Evolutionary conservation across 2,329 filamentous ascomycete species (phyloP).

Genomic region (Calonectria pseudoturangicola): DNA sequence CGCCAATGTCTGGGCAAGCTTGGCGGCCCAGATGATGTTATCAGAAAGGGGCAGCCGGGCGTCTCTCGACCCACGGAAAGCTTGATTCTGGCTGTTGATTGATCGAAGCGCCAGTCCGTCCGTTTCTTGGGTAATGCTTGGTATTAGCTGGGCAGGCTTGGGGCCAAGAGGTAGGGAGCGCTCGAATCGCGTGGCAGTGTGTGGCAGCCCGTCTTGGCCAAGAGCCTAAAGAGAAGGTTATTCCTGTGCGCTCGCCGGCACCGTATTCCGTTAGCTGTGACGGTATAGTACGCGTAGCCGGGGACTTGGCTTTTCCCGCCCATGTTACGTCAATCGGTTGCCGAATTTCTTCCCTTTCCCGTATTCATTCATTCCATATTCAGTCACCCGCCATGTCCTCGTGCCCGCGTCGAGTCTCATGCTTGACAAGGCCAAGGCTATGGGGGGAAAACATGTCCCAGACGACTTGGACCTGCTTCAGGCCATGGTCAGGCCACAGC

Average conservation of each 20-base stretch:
- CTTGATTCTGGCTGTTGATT: conserved; percentile 45
- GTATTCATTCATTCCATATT: background rate
- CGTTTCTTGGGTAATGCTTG: conserved; percentile 10
- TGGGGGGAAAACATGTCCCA: too few species aligned
- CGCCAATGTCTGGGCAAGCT: conserved; percentile 27
- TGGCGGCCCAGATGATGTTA: conserved; percentile 20
- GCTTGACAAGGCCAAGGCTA: conserved; percentile 2
- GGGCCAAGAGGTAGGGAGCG: conserved; percentile 29
- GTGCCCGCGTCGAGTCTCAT: conserved; percentile 12
- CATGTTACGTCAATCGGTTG: conserved; percentile 4
- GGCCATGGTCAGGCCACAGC: conserved; percentile 10
- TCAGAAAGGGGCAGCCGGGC: conserved; percentile 14
- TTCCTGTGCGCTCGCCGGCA: conserved; percentile 21
- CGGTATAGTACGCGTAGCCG: conserved; percentile 19
- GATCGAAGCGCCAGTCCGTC: conserved; percentile 1
- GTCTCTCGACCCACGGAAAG: conserved; percentile 29
- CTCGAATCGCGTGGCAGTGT: conserved; percentile 50
- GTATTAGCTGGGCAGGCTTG: conserved; percentile 4
- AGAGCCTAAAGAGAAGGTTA: conserved; percentile 30
- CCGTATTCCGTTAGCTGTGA: conserved; percentile 8
- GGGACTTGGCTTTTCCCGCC: conserved; percentile 23
- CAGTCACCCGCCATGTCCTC: conserved; percentile 2
- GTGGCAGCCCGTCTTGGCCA: conserved; percentile 50
- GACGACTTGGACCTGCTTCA: conserved; percentile 4
- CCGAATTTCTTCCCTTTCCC: background rate